Base-by-base conservation (phyloP, 2,329 filamentous ascomycete genomes). In the Trichophyton rubrum region DNA sequence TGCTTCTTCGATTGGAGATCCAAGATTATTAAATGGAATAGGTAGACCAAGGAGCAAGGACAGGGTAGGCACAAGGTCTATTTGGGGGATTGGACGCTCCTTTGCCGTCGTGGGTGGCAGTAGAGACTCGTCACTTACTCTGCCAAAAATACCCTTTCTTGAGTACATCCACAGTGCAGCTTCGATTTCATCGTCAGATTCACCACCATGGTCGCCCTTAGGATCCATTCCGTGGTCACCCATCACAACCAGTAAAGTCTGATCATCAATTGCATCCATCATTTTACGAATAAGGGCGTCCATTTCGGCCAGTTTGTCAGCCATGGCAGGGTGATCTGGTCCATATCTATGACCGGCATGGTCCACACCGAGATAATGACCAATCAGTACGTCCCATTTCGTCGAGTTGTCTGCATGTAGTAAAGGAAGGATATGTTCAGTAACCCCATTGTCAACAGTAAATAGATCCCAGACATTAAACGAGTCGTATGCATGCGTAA, bases 111-210 rank as follows among this genome's bases (percentile, higher is more conserved):
- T 71, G 1, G 83, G 82, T 4, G 83, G 82, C n/a, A 78, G 75
- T 13, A 75, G 70, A 65, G 80, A 81, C 4, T 83, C 81, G 2
- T 82, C 76, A 56, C 82, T 79, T 1, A 84, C 88, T 43, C 90
- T 85, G 15, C 93, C 93, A 72, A 99, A 99, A 8, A 89, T 73
- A 0, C 85, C 85, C 66, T 84, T 86, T 73, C 91, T 95, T 1
- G 93, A 95, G 72, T 97, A 99, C 90, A 99, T 95, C 92, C 93
- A 99, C 55, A 99, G 74, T 1, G 93, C 90, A 60, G 93, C 90
- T 73, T 99, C 85, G 5, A 99, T 84, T 72, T 99, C 93, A 65
- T 97, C 90, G 66, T 96, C 89, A 35, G 92, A 96, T 77, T 99
- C 93, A 60, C 93, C 93, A n/a, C 93, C 93, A 70, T 99, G 93